Base-by-base conservation (phyloP, 2,329 filamentous ascomycete species). In the Diplodia corticola region DNA sequence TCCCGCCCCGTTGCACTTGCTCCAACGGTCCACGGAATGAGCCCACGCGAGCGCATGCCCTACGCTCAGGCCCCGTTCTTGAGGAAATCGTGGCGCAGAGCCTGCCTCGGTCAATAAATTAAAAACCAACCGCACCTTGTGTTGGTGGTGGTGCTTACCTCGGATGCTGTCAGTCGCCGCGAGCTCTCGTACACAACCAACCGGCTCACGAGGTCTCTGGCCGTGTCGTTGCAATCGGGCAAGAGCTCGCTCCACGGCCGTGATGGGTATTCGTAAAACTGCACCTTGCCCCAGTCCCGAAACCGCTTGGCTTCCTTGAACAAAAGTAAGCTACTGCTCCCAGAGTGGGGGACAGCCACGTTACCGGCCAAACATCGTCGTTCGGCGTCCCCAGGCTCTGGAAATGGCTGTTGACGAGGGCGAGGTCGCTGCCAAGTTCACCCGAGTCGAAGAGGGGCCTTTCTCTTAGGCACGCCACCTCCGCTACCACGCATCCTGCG, bases 361-460 rank as follows among this genome's bases (percentile, higher is more conserved):
- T 44, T 77, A 87, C 92, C 2, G 95, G 95, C 95, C 95, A 99
- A 0, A 82, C 87, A 63, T 89, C 82, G n/a, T 83, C 78, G 51
- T 90, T 90, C 0, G 95, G 95, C 1, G 93, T 97, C 1, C 96
- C 96, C 6, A 99, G 78, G 0, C 90, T 96, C 78, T 91, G 89
- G 80, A 99, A 98, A 40, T 98, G 94, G 73, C 92, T 97, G 63
- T 93, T 84, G 66, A 99, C 94, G 60, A 99, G 82, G 0, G 92
- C 91, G 46, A 99, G 83, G 78, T 99, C 95, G 74, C 91, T 98
- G 0, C 96, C 95, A 60, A 98, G 85, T 71, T 96, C 92, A 1
- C 92, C 91, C 3, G 92, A 91, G 74, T 95, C 90, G 71, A 99
- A 98, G 0, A 98, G 82, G 0, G 90, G 84, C 68, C 80, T 51